Evolutionary conservation across 2,329 filamentous ascomycete species (phyloP).

Genomic region (Penicillium sp.): DNA sequence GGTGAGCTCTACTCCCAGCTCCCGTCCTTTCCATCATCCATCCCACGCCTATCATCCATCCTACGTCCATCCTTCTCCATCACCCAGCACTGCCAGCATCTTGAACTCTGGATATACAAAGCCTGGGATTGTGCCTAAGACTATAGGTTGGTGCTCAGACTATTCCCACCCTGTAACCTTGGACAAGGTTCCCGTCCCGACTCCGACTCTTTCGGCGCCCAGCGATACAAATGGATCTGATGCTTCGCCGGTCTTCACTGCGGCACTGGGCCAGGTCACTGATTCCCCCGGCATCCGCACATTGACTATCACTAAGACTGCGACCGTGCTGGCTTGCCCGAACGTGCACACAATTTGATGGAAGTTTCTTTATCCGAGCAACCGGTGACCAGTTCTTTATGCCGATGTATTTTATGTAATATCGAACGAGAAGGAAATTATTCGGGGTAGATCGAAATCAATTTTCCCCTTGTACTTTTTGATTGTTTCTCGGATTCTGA

Average conservation of each 20-base stretch:
- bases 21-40: conserved; percentile 10
- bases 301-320: conserved; percentile 1
- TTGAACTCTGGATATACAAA: conserved; percentile 15
- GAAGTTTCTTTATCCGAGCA: neutral
- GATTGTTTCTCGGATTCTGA: neutral
- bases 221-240: neutral
- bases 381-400: neutral
- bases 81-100: conserved; percentile 10
- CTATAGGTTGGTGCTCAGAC: conserved; percentile 28
- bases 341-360: neutral
- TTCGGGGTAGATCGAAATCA: neutral
- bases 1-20: conserved; percentile 24
- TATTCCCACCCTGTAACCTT: conserved; percentile 27
- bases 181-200: conserved; percentile 12
- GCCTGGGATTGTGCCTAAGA: conserved; percentile 27
- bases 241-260: neutral
- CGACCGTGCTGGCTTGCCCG: conserved; percentile 1
- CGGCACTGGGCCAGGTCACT: neutral
- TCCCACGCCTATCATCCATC: neutral
- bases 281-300: neutral
- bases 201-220: conserved; percentile 5
- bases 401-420: neutral
- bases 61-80: conserved; percentile 13
- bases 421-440: neutral
- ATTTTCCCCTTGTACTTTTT: neutral